Percentiles rank a stretch among this genome's conserved stretches.
phyloP scores from a whole-genome alignment of 768 basidiomycete genomes.

The Russula dissimulans region DNA sequence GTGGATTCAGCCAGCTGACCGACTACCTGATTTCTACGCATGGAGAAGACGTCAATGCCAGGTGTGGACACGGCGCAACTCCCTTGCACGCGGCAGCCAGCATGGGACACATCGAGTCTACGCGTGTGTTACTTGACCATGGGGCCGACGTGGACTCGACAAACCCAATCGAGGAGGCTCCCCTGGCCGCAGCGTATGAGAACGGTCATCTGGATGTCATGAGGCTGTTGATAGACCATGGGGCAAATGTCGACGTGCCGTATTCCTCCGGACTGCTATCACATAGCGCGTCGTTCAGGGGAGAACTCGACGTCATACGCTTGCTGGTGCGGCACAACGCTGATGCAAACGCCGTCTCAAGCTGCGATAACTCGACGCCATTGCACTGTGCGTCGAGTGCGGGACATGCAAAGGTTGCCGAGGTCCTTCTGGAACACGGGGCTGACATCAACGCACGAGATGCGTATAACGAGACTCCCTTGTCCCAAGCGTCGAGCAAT shows the following conservation, averaged over 20 bases:
- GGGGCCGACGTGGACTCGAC: not conserved
- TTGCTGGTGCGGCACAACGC: not conserved
- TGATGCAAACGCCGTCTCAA: not conserved
- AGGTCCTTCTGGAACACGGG: not conserved
- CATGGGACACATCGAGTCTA: not conserved
- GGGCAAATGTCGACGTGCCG: not conserved
- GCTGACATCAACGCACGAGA: not conserved
- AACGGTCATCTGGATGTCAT: not conserved
- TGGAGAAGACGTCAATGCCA: not conserved
- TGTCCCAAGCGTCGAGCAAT: not conserved
- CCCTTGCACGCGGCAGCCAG: not conserved
- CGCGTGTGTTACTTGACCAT: not conserved
- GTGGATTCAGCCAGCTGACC: not conserved
- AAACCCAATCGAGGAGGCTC: not conserved
- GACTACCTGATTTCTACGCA: not conserved
- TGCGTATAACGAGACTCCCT: not conserved
- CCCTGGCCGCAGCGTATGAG: not conserved
- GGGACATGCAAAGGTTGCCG: too few relatives aligned
- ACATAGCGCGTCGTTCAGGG: not conserved
- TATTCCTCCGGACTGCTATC: not conserved
- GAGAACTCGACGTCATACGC: not conserved
- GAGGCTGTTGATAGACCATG: not conserved
- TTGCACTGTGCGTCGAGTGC: not conserved
- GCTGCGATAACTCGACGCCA: not conserved
- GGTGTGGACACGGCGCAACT: not conserved